These are phyloP conservation scores for Pneumocystis carinii DNA, from an alignment of 1,139 yeast species.

Conservation along the genomic window DNA sequence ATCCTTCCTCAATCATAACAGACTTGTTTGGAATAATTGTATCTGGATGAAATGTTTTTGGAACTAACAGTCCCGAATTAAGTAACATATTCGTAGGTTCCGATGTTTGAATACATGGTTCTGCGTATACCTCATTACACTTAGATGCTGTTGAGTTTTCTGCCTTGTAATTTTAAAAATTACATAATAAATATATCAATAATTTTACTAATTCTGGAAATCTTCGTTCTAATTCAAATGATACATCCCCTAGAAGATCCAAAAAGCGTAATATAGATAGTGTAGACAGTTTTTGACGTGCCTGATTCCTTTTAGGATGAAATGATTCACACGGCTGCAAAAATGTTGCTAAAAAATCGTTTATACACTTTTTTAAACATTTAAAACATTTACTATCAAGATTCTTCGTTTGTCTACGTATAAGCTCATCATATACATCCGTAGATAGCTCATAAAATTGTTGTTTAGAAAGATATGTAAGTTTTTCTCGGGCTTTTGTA, in stretches of 20 bases:
- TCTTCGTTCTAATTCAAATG: constrained; percentile 74
- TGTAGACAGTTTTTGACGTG: constrained; percentile 78
- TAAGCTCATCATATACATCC: constrained; percentile 82
- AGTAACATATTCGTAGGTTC: background rate
- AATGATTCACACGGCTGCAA: constrained; percentile 45
- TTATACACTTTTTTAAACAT: background rate
- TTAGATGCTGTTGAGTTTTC: background rate
- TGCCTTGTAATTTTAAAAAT: background rate
- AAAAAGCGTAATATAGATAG: constrained; percentile 70
- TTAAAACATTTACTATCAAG: constrained; percentile 1
- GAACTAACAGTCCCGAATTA: constrained; percentile 4
- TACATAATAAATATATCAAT: background rate
- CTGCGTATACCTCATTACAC: background rate
- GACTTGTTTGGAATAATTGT: constrained; percentile 67
- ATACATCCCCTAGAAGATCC: constrained; percentile 80
- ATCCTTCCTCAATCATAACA: constrained; percentile 68
- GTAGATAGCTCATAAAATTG: constrained; percentile 82
- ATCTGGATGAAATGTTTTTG: constrained; percentile 34
- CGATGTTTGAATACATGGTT: background rate
- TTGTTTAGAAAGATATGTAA: constrained; percentile 61
- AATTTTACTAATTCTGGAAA: constrained; percentile 30
- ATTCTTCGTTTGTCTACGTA: constrained; percentile 36
- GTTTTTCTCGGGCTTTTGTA: constrained; percentile 66
- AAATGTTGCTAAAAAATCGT: constrained; percentile 32
- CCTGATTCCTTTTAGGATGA: constrained; percentile 91